Conservation (phyloP, 2,329 filamentous ascomycete species). For the Fusarium annulatum region DNA sequence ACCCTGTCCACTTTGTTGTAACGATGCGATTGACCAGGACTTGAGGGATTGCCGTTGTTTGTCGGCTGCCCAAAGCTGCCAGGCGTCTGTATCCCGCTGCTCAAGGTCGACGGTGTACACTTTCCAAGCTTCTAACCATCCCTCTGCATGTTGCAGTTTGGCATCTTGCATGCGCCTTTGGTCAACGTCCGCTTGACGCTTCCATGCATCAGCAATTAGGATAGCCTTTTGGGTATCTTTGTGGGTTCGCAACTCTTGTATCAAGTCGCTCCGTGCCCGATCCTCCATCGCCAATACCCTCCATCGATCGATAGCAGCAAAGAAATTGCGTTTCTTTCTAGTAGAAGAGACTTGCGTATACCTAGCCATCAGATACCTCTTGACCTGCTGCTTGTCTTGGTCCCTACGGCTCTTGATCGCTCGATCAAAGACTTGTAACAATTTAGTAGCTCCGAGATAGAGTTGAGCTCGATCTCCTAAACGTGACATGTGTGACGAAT, state of each 20-base stretch:
- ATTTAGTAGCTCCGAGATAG: slow-evolving; percentile 46
- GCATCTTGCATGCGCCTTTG: slow-evolving; percentile 32
- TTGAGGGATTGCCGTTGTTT: slow-evolving; percentile 51
- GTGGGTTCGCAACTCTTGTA: slow-evolving; percentile 23
- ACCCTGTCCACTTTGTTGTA: slow-evolving; percentile 52
- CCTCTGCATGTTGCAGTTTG: slow-evolving; percentile 33
- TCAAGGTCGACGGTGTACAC: slow-evolving; percentile 35
- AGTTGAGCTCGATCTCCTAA: slow-evolving; percentile 46
- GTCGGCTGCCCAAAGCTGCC: slow-evolving; percentile 48
- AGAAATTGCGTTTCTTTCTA: slow-evolving; percentile 49
- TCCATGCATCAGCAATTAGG: slow-evolving; percentile 38
- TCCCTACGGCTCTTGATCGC: slow-evolving; percentile 42
- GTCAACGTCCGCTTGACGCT: slow-evolving; percentile 23
- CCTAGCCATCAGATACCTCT: slow-evolving; percentile 50
- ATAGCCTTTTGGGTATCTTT: slow-evolving; percentile 20
- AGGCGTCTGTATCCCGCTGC: slow-evolving; percentile 43
- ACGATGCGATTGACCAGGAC: slow-evolving; percentile 51
- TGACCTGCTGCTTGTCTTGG: slow-evolving; percentile 45
- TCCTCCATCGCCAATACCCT: slow-evolving; percentile 26
- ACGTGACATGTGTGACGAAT: slow-evolving; percentile 29
- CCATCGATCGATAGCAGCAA: slow-evolving; percentile 48
- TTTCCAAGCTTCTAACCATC: slow-evolving; percentile 42
- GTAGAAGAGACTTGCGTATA: slow-evolving; percentile 51
- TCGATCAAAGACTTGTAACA: slow-evolving; percentile 45
- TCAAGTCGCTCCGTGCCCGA: slow-evolving; percentile 24